Base-by-base conservation (phyloP, 306 rosid genomes). In the Castanea sativa region DNA sequence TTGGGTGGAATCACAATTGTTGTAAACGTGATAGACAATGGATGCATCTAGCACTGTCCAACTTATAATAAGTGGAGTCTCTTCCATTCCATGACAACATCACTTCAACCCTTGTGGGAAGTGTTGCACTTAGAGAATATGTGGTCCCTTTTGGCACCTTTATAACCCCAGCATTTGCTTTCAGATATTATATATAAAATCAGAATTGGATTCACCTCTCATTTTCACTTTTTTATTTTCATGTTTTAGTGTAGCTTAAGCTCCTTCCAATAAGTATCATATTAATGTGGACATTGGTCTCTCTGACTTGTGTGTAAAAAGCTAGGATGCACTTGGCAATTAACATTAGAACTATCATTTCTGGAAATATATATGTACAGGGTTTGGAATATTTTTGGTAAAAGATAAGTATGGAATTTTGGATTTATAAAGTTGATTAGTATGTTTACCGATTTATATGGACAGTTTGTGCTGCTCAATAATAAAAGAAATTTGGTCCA, bases 161-260 rank as follows among this genome's bases (percentile, higher is more conserved):
- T 80, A 30, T 32, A 25, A 70, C 64, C 73, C 8, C 9, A 59
- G 32, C 76, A 41, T 76, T 80, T 20, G 27, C 51, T 69, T 85
- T 53, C 68, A 32, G 82, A 76, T 41, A 41, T 75, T 76, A 59
- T 18, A 55, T 56, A 76, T 8, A 41, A 76, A 77, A 27, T 72
- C 68, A 73, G 91, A 86, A 88, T 81, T 79, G 69, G 96, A 91
- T 91, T 83, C 90, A 84, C 87, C 71, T 77, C 82, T 85, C 81
- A 11, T 65, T 86, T 73, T 82, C 80, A 55, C 80, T 63, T 81
- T 79, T 69, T 49, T 41, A 41, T 41, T 41, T 19, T 49, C 20
- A n/a, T 41, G 5, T 18, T 41, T 41, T 41, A 21, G 9, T 67
- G 52, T 76, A 76, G 69, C 87, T 71, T 80, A 58, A 85, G 90